Percentiles rank a stretch among this genome's conserved stretches.
Evolutionary conservation across 164 flowering plant species (phyloP).

Genomic region (Chimonanthus praecox): DNA sequence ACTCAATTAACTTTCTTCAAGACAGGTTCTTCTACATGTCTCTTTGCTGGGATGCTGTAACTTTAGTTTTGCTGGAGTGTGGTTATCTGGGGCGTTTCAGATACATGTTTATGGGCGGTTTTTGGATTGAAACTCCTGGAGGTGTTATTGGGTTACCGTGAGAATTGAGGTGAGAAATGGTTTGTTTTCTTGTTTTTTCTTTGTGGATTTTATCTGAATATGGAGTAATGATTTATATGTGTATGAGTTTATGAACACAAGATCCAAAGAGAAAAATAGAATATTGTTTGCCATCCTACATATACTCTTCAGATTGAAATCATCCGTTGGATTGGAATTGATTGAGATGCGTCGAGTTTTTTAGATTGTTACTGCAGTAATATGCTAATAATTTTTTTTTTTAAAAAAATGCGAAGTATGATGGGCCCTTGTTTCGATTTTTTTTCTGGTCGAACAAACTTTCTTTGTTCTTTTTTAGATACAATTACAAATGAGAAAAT

Average conservation of each 20-base stretch:
- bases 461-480: too few relatives aligned
- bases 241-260: too few relatives aligned
- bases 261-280: too few relatives aligned
- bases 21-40: not conserved
- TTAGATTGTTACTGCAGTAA: not conserved
- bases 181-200: not conserved
- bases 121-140: not conserved
- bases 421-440: not conserved
- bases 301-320: not conserved
- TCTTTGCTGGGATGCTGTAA: not conserved
- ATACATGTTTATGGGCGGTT: not conserved
- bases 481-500: not conserved
- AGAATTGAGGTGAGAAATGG: not conserved
- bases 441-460: not conserved
- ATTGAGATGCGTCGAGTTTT: not conserved
- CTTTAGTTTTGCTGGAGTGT: not conserved
- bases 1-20: not conserved
- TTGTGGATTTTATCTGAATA: not conserved
- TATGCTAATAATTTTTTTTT: too few relatives aligned
- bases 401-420: too few relatives aligned
- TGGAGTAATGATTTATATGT: not conserved
- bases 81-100: not conserved
- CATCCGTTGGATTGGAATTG: not conserved
- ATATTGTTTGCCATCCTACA: not conserved
- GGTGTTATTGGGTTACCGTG: not conserved